Evolutionary conservation across 805 yeast species (phyloP), one percentile per base, ranked within the genome.

Genomic region (Sugiyamaella mastotermitis): DNA sequence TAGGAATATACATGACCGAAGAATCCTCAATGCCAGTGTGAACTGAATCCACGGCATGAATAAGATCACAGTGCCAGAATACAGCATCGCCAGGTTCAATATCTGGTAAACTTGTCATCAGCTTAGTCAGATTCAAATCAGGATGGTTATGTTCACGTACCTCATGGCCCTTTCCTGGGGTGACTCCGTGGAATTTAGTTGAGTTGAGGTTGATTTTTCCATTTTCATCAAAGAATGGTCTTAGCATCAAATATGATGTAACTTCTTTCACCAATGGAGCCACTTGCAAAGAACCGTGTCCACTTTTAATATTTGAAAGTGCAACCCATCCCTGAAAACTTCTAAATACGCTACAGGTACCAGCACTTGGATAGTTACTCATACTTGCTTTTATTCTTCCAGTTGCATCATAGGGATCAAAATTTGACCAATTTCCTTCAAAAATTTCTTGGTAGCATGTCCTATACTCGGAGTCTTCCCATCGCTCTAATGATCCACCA

Each of bases 311-410:
- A 13, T 54, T 56, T 13, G 64, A 55, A 40, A 68, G 49, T 3
- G 70, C 57, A 13, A 68, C 45, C 71, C 72, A 68, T 5, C 72
- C 72, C 48, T 69, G 72, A 31, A 65, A 61, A 3, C 67, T 52
- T 36, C 74, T 56, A 46, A 68, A 65, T 11, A 58, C 56, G 10
- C 64, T 52, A 44, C 68, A 63, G n/a, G 45, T 42, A 2, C 53
- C 47, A 16, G 33, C 48, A 13, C 50, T 47, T 28, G 55, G 56
- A 45, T 66, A 63, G 33, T 61, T 44, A 36, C 63, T 61, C 38
- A 58, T 55, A 7, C 50, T 49, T 1, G 68, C 66, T 18, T 49
- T 42, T 8, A 62, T 51, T 19, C 72, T 49, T 23, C 57, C 56
- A 15, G 59, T 59, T 13, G 60, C 52, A 37, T 61, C 60, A 32